These are phyloP conservation scores for Xerocomus potaroensis DNA, from an alignment of 768 basidiomycete species.

Conservation along the genomic window DNA sequence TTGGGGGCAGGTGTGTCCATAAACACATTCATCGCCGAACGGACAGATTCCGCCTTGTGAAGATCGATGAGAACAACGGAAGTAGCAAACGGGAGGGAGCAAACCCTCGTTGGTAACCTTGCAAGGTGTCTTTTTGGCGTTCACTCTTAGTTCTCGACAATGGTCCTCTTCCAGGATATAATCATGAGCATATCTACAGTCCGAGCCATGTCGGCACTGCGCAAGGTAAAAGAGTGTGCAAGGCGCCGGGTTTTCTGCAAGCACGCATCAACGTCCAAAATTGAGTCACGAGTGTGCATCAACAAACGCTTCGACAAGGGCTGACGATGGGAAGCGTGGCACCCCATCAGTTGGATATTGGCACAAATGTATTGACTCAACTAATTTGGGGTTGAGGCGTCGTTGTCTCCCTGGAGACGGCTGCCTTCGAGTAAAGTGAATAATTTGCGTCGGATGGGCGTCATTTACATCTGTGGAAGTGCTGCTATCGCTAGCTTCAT, in stretches of 20 bases:
- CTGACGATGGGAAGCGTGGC: slow-evolving; percentile 30
- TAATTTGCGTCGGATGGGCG: slow-evolving; percentile 18
- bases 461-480: slow-evolving; percentile 45
- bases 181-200: slow-evolving; percentile 61
- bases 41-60: slow-evolving; percentile 49
- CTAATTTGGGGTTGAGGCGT: slow-evolving; percentile 50
- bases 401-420: slow-evolving; percentile 36
- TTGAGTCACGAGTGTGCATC: slow-evolving; percentile 3
- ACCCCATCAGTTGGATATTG: slow-evolving; percentile 15
- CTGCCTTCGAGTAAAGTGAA: slow-evolving; percentile 25
- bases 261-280: background rate
- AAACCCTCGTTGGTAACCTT: slow-evolving; percentile 54
- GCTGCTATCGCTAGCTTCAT: slow-evolving; percentile 42
- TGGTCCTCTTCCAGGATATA: slow-evolving; percentile 54
- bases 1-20: slow-evolving; percentile 38
- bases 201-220: slow-evolving; percentile 52
- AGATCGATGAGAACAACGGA: slow-evolving; percentile 1
- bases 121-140: slow-evolving; percentile 62
- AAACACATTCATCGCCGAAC: slow-evolving; percentile 57
- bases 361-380: slow-evolving; percentile 31
- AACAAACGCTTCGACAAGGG: slow-evolving; percentile 59
- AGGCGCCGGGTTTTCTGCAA: slow-evolving; percentile 53
- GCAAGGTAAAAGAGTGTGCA: slow-evolving; percentile 65
- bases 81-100: slow-evolving; percentile 5
- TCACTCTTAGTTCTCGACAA: slow-evolving; percentile 47